Conservation (phyloP, 257 asterid genomes). For the Euphrasia confusa region DNA sequence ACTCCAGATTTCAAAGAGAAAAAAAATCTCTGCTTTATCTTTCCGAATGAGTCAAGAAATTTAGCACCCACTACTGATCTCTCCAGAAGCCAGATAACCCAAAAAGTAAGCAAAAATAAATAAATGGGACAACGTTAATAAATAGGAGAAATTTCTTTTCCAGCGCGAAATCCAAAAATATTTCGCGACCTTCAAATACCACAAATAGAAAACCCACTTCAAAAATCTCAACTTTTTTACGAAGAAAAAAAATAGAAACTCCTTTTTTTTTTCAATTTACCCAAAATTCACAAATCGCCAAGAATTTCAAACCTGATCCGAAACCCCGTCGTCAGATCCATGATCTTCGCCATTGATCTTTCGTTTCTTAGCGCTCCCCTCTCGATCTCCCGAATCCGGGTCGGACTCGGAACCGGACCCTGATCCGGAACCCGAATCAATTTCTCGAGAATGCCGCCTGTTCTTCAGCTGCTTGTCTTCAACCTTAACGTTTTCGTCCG, state of each 20-base stretch:
- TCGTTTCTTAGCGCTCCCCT: constrained; percentile 35
- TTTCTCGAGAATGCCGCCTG: constrained; percentile 35
- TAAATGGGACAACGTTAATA: constrained; percentile 25
- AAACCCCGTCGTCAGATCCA: constrained; percentile 66
- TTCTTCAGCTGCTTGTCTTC: constrained; percentile 25
- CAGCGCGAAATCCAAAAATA: constrained; percentile 65
- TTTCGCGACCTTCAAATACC: constrained; percentile 28
- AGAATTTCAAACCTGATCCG: constrained; percentile 46
- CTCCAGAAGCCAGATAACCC: constrained; percentile 40
- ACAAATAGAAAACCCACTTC: constrained; percentile 35
- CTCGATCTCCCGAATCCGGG: constrained; percentile 45
- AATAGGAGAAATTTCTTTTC: constrained; percentile 18
- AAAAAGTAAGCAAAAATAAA: constrained; percentile 12
- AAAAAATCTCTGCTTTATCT: constrained; percentile 17
- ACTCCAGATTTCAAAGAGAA: constrained; percentile 22
- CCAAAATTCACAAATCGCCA: constrained; percentile 14
- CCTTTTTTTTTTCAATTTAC: constrained; percentile 15
- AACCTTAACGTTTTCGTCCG: constrained; percentile 25
- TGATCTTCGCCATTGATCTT: constrained; percentile 50
- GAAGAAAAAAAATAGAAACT: not conserved
- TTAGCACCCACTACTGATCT: constrained; percentile 47
- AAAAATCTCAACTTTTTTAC: not conserved
- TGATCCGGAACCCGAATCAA: constrained; percentile 48
- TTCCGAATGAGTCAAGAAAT: constrained; percentile 56
- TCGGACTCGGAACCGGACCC: constrained; percentile 41